A percentile compares a stretch with the other conserved stretches of the same genome.
Evolutionary conservation across 2,329 filamentous ascomycete species (phyloP).

Genomic region (Sclerotinia spermophila): DNA sequence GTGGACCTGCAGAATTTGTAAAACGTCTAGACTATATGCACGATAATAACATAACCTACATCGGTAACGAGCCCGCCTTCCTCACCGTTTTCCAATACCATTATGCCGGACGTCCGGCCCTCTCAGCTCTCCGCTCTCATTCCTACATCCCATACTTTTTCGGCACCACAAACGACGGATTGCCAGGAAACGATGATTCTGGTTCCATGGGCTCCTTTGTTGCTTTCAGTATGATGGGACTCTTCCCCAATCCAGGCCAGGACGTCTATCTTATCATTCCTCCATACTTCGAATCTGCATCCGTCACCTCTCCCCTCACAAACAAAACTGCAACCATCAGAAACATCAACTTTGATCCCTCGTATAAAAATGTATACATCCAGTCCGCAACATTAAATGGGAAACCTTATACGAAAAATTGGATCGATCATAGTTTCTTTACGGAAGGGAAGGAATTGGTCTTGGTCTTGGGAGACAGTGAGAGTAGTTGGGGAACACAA

Average conservation of each 20-base stretch:
- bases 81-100: conserved; percentile 67
- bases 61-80: conserved; percentile 64
- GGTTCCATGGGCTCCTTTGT: conserved; percentile 53
- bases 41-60: conserved; percentile 57
- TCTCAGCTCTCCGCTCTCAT: conserved; percentile 52
- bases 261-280: conserved; percentile 67
- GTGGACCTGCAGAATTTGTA: conserved; percentile 56
- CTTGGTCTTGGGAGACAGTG: conserved; percentile 53
- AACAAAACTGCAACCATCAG: conserved; percentile 57
- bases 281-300: conserved; percentile 61
- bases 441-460: conserved; percentile 61
- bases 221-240: conserved; percentile 35
- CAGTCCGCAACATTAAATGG: conserved; percentile 63
- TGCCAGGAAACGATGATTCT: conserved; percentile 68
- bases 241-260: conserved; percentile 68
- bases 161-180: conserved; percentile 53
- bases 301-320: conserved; percentile 54
- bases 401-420: conserved; percentile 58
- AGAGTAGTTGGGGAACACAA: conserved; percentile 62
- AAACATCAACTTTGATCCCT: conserved; percentile 59
- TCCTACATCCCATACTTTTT: conserved; percentile 64
- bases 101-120: conserved; percentile 54
- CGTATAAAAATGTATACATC: conserved; percentile 57
- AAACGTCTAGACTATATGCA: conserved; percentile 62
- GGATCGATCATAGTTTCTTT: conserved; percentile 68